Conservation (phyloP, 441 rosid species). For the Biscutella laevigata region DNA sequence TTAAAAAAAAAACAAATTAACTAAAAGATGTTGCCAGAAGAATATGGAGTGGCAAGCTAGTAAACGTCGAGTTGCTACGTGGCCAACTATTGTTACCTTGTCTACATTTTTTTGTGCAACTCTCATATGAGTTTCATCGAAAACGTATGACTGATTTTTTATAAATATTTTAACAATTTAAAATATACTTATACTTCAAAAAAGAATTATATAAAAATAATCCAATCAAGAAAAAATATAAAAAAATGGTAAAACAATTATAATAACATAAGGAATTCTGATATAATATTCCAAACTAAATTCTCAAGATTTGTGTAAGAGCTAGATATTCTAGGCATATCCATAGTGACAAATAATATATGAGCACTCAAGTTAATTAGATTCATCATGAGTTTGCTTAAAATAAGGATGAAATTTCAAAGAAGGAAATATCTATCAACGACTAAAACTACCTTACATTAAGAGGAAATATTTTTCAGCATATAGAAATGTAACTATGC, state of each 20-base stretch:
- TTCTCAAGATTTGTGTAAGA: neutral
- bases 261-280: too few relatives aligned
- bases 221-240: neutral
- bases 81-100: neutral
- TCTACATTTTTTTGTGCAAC: neutral
- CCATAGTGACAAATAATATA: neutral
- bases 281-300: too few relatives aligned
- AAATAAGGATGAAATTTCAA: neutral
- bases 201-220: neutral
- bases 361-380: neutral
- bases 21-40: neutral
- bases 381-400: neutral
- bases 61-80: conserved; percentile 5
- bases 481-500: neutral
- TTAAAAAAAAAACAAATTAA: too few relatives aligned
- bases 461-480: neutral
- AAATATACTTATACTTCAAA: too few relatives aligned
- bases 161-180: too few relatives aligned
- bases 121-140: neutral
- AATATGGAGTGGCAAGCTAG: neutral
- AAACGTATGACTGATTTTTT: too few relatives aligned
- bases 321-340: neutral
- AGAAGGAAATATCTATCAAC: neutral
- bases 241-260: too few relatives aligned
- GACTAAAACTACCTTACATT: neutral